A percentile compares a stretch with the other conserved stretches of the same genome.
Evolutionary conservation across 306 rosid species (phyloP).

Genomic region (Gastrolobium villosum): DNA sequence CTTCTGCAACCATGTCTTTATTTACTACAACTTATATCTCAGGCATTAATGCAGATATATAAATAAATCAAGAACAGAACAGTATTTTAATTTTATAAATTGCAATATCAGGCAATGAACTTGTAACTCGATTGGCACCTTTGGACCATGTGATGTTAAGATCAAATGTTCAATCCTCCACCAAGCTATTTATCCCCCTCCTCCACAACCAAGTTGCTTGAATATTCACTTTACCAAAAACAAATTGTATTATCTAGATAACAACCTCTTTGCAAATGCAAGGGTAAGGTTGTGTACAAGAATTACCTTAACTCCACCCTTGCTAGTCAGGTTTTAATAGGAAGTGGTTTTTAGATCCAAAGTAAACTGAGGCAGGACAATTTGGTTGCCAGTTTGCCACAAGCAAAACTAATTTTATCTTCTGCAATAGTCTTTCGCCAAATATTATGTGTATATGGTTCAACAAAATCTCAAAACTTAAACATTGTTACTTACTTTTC

Average conservation of each 20-base stretch:
- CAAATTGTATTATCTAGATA: slow-evolving; percentile 2
- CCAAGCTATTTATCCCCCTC: neutral
- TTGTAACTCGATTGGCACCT: neutral
- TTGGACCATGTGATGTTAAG: neutral
- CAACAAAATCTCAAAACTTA: neutral
- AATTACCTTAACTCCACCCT: no score
- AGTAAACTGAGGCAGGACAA: neutral
- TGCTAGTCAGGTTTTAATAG: no score
- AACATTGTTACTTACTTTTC: slow-evolving; percentile 4
- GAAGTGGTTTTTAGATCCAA: neutral
- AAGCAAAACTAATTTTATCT: slow-evolving; percentile 3
- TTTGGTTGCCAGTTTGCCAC: slow-evolving; percentile 20
- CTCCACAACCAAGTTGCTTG: neutral
- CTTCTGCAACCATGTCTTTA: slow-evolving; percentile 1
- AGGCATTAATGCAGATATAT: slow-evolving; percentile 10
- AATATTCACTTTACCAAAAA: slow-evolving; percentile 5
- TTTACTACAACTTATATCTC: neutral
- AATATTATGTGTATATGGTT: neutral
- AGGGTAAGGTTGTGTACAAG: no score
- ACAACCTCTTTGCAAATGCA: no score
- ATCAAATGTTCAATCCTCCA: neutral
- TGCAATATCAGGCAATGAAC: slow-evolving; percentile 3
- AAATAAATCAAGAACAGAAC: neutral
- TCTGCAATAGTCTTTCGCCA: neutral
- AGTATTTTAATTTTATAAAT: neutral